Base-by-base conservation (phyloP, 306 rosid species). In the Vigna reflexopilosa region DNA sequence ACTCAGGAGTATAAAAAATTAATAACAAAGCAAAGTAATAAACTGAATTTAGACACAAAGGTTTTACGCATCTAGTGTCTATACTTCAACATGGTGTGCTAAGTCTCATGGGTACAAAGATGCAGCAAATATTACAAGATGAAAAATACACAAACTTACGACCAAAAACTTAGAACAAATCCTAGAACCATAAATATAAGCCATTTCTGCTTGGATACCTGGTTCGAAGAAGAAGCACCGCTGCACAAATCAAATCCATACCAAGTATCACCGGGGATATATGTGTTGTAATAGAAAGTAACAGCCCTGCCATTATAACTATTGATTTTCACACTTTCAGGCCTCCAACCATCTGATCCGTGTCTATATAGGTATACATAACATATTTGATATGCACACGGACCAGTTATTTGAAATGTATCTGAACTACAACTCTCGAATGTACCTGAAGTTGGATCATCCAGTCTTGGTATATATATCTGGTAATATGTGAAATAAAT, bases 281-380 rank as follows among this genome's bases (percentile, higher is more conserved):
- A 86, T 13, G 87, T 80, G 75, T 87, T 75, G 81, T 90, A 94
- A 85, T 84, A 63, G 82, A 94, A 92, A 9, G 92, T 80, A 76
- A 89, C 88, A 30, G 95, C 83, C 55, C 81, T 83, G 44, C 95
- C 72, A 45, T 86, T 84, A 54, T 80, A 72, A 20, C 92, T 85
- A 44, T 44, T 87, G 82, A 94, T 88, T 80, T 75, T 83, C 93
- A 94, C 97, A 26, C 61, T 88, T 10, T 78, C 86, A 14, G 97
- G 98, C n/a, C 59, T 83, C 98, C 98, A 94, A 48, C 95, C 95
- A 80, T 89, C 90, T 0, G 77, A 88, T 67, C 98, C 92, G 3
- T 83, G 72, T 78, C 97, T 82, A 82, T 90, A 94, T 15, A 90
- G 86, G 74, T 92, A 90, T 4, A 89, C 84, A 68, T 89, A 94